Evolutionary conservation across 2,329 filamentous ascomycete genomes (phyloP).

Genomic region (Madurella mycetomatis): DNA sequence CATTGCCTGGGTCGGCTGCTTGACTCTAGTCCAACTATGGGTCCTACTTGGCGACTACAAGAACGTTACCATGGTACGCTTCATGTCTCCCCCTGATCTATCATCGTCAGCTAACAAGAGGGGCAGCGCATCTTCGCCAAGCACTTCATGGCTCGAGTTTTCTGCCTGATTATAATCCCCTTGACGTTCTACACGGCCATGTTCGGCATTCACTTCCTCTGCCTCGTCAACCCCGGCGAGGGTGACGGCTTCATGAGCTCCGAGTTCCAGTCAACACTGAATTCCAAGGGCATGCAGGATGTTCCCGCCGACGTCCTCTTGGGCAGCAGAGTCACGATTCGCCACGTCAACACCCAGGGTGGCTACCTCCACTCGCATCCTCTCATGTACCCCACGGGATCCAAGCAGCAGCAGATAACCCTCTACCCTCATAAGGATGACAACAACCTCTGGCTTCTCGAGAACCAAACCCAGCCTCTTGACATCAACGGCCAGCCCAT

Average conservation of each 20-base stretch:
- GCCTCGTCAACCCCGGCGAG: slow-evolving; percentile 89
- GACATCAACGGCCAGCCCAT: slow-evolving; percentile 70
- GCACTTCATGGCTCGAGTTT: slow-evolving; percentile 84
- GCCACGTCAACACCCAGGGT: slow-evolving; percentile 95
- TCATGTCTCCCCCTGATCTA: not conserved
- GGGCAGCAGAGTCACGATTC: slow-evolving; percentile 78
- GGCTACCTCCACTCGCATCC: slow-evolving; percentile 95
- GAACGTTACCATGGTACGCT: slow-evolving; percentile 63
- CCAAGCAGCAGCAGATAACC: slow-evolving; percentile 98
- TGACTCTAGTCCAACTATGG: slow-evolving; percentile 93
- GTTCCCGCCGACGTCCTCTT: slow-evolving; percentile 88
- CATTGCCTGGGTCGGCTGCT: slow-evolving; percentile 91
- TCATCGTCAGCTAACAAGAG: not conserved
- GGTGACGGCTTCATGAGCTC: slow-evolving; percentile 99
- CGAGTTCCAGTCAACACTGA: slow-evolving; percentile 95
- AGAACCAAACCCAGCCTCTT: slow-evolving; percentile 93
- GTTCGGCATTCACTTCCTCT: slow-evolving; percentile 95
- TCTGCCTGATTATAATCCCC: slow-evolving; percentile 89
- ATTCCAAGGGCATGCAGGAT: slow-evolving; percentile 94
- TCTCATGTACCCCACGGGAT: slow-evolving; percentile 96
- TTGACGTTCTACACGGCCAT: slow-evolving; percentile 89
- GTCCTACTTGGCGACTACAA: slow-evolving; percentile 84
- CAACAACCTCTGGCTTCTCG: slow-evolving; percentile 90
- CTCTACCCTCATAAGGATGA: slow-evolving; percentile 98
- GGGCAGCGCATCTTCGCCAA: slow-evolving; percentile 72